These are phyloP conservation scores for Crithidia fasciculata DNA, from an alignment of 208 protist species.

Conservation along the genomic window DNA sequence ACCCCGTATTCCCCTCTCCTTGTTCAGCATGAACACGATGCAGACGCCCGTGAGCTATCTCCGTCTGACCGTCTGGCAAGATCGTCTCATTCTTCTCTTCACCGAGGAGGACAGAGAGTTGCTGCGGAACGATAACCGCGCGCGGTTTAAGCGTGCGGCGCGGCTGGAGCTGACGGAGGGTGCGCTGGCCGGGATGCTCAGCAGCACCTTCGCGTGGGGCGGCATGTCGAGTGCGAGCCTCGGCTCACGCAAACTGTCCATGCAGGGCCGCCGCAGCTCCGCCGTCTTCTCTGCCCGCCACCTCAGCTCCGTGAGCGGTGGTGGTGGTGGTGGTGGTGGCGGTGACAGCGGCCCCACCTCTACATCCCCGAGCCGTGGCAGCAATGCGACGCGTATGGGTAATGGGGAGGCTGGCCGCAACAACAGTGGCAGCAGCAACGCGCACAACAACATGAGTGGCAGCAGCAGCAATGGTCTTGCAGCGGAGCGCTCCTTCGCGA, in stretches of 20 bases:
- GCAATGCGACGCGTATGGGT: background rate
- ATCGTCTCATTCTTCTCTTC: conserved; percentile 42
- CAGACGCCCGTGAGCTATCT: conserved; percentile 48
- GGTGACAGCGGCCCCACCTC: conserved; percentile 8
- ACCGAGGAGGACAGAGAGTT: conserved; percentile 41
- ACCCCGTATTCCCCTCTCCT: conserved; percentile 13
- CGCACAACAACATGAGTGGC: conserved; percentile 1
- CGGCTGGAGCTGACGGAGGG: conserved; percentile 42
- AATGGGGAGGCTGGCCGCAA: background rate
- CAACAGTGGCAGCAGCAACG: background rate
- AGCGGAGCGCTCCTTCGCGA: conserved; percentile 30
- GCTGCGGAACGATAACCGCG: conserved; percentile 35
- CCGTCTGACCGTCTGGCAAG: conserved; percentile 58
- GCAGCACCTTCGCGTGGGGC: conserved; percentile 27
- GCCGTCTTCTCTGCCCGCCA: conserved; percentile 8
- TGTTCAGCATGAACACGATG: conserved; percentile 45
- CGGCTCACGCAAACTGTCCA: conserved; percentile 18
- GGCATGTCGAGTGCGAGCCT: conserved; percentile 19
- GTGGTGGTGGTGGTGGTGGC: background rate
- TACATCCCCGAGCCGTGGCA: background rate
- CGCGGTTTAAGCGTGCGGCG: conserved; percentile 41
- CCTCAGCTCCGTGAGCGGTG: background rate
- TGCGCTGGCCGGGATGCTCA: conserved; percentile 26
- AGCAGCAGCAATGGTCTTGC: background rate
- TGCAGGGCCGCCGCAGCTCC: conserved; percentile 26